Percentiles rank a stretch among this genome's conserved stretches.
phyloP scores from a whole-genome alignment of 2,329 filamentous ascomycete species.

The Alternaria sp. region DNA sequence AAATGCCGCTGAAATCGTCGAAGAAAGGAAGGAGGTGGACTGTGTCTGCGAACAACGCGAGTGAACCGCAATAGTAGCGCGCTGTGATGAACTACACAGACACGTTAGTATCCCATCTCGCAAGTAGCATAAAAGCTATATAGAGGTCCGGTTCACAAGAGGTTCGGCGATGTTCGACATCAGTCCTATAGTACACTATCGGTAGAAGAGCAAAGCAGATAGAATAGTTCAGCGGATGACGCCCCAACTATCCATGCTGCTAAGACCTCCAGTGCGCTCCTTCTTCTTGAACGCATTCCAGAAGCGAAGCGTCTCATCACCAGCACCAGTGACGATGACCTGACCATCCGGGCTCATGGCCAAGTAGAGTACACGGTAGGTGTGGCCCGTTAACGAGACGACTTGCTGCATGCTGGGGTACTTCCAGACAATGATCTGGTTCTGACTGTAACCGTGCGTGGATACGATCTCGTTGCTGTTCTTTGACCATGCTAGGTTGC shows the following conservation, averaged over 20 bases:
- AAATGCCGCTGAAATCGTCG: constrained; percentile 5
- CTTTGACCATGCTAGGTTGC: constrained; percentile 95
- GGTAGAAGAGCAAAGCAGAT: constrained; percentile 4
- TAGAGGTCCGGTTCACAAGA: background rate
- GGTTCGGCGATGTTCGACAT: background rate
- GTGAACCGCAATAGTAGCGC: background rate
- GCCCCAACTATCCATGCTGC: constrained; percentile 74
- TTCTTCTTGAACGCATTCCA: constrained; percentile 95
- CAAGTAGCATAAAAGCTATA: background rate
- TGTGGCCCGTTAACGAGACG: constrained; percentile 92
- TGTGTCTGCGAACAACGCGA: background rate
- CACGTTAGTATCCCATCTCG: background rate
- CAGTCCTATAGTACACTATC: constrained; percentile 9
- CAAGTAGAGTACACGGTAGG: constrained; percentile 92
- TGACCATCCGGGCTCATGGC: constrained; percentile 97
- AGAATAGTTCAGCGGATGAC: constrained; percentile 68
- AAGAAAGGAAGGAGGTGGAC: constrained; percentile 4
- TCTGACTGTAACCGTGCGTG: constrained; percentile 96
- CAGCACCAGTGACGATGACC: constrained; percentile 92
- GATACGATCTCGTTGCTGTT: constrained; percentile 98
- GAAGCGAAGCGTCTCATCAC: constrained; percentile 93
- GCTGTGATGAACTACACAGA: constrained; percentile 10
- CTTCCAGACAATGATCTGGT: constrained; percentile 99
- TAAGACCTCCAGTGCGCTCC: constrained; percentile 67
- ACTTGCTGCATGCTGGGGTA: constrained; percentile 98